Evolutionary conservation across 2,329 filamentous ascomycete species (phyloP).

Genomic region (Beauveria varroae): DNA sequence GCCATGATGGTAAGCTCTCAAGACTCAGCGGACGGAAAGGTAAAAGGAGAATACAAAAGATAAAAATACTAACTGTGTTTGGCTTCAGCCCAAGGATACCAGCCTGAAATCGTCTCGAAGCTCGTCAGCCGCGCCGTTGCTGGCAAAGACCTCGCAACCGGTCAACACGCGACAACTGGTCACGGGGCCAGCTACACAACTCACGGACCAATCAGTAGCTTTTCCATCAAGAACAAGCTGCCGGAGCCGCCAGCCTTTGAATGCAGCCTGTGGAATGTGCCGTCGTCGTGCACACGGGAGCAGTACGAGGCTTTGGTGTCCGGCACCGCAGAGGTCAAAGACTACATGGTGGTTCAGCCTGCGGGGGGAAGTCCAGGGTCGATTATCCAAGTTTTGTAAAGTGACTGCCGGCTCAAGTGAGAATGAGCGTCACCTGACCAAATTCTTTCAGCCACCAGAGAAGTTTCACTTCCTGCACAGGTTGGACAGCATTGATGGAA

Average conservation of each 20-base stretch:
- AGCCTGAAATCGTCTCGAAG: conserved; percentile 45
- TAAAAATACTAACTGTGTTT: neutral
- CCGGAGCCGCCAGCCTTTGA: conserved; percentile 37
- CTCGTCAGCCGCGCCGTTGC: conserved; percentile 51
- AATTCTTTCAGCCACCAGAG: neutral
- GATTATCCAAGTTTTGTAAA: neutral
- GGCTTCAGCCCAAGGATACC: conserved; percentile 32
- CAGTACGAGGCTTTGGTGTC: conserved; percentile 16
- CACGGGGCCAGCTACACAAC: conserved; percentile 13
- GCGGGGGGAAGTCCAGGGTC: conserved; percentile 1
- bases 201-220: conserved; percentile 38
- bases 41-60: neutral
- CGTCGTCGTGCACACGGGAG: conserved; percentile 32
- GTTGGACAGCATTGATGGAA: neutral
- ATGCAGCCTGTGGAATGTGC: conserved; percentile 49
- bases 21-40: too few relatives aligned
- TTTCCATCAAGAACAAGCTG: conserved; percentile 44
- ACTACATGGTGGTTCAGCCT: conserved; percentile 14
- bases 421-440: neutral
- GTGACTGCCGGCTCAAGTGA: neutral
- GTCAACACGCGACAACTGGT: conserved; percentile 39
- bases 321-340: conserved; percentile 15
- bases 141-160: conserved; percentile 44
- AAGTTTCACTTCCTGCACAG: neutral
- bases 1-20: conserved; percentile 43